A percentile compares a stretch with the other conserved stretches of the same genome.
These are phyloP conservation scores for Boletus rubropictus DNA, from an alignment of 768 basidiomycete species.

Conservation along the genomic window DNA sequence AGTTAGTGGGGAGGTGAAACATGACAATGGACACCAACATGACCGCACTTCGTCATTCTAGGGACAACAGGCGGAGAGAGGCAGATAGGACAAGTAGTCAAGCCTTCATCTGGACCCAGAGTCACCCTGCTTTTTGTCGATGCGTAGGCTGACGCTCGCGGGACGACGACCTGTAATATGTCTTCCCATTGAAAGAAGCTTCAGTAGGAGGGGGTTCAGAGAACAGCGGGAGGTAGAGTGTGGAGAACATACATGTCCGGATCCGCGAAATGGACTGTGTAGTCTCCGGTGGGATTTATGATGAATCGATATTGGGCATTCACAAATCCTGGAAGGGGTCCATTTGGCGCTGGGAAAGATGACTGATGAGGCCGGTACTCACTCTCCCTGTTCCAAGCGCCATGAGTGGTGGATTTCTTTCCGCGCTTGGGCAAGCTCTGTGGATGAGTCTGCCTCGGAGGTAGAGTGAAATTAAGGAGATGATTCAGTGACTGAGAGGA, in stretches of 20 bases:
- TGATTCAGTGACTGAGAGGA: conserved; percentile 66
- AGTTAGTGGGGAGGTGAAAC: conserved; percentile 13
- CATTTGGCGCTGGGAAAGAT: conserved; percentile 15
- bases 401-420: conserved; percentile 56
- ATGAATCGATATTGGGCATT: conserved; percentile 96
- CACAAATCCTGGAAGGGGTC: conserved; percentile 67
- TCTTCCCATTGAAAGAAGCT: conserved; percentile 97
- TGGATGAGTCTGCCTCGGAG: conserved; percentile 71
- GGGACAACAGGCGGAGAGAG: conserved; percentile 85
- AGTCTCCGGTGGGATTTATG: conserved; percentile 87
- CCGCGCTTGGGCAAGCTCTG: conserved; percentile 66
- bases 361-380: conserved; percentile 35
- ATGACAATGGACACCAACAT: conserved; percentile 54
- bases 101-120: conserved; percentile 47
- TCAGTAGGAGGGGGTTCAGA: neutral
- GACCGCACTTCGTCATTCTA: conserved; percentile 95
- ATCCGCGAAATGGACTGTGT: conserved; percentile 94
- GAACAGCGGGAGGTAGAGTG: neutral
- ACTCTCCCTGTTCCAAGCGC: conserved; percentile 91
- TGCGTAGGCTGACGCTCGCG: conserved; percentile 70
- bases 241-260: conserved; percentile 78
- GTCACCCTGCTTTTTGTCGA: conserved; percentile 50
- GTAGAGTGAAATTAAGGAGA: conserved; percentile 90
- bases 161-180: conserved; percentile 90
- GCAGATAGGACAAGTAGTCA: conserved; percentile 89